Evolutionary conservation across 2,329 filamentous ascomycete species (phyloP), one percentile per base, ranked within the genome.

Genomic region (Aureobasidium vineae): DNA sequence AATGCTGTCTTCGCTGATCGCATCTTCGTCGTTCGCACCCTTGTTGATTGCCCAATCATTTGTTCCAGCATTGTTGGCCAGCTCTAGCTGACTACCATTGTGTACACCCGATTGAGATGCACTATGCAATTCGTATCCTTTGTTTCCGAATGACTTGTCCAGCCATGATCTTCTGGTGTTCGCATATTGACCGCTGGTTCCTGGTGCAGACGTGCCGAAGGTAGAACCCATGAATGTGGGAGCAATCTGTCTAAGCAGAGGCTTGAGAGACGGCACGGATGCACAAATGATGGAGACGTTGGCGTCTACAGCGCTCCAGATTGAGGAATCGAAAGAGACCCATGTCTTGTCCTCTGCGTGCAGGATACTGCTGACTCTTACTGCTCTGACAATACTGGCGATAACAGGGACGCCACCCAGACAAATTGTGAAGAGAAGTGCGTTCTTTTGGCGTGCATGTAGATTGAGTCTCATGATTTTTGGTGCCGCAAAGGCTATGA

Each of bases 231-330:
- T 54, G 28, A 65, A 56, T 1, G 36, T 40, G 28, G 49, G 61
- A 33, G 61, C 61, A 11, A 65, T 40, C 19, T 65, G 43, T 45
- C 61, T 21, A 26, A 65, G 50, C 36, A 65, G 61, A 43, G 61
- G 61, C n/a, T 65, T 65, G 49, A 65, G 36, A 45, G 50, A 43
- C 15, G 61, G 61, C 2, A 47, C 40, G 4, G 61, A 45, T 56
- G 61, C 61, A 16, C 61, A 65, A 38, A 64, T 54, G n/a, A 64
- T 64, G 19, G 61, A 64, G 6, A 64, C 49, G 23, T 64, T 64
- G 36, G 49, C 49, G 23, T 64, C 61, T 7, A 64, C 50, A 21
- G 61, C 61, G 19, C 61, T 64, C 61, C 61, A 64, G 19, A 64
- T 64, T 2, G 61, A 64, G 0, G 61, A 53, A 26, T 64, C 61